A percentile compares a stretch with the other conserved stretches of the same genome.
Conservation (phyloP, 1,284 basidiomycete species). For the Apiotrichum akiyoshidainum region DNA sequence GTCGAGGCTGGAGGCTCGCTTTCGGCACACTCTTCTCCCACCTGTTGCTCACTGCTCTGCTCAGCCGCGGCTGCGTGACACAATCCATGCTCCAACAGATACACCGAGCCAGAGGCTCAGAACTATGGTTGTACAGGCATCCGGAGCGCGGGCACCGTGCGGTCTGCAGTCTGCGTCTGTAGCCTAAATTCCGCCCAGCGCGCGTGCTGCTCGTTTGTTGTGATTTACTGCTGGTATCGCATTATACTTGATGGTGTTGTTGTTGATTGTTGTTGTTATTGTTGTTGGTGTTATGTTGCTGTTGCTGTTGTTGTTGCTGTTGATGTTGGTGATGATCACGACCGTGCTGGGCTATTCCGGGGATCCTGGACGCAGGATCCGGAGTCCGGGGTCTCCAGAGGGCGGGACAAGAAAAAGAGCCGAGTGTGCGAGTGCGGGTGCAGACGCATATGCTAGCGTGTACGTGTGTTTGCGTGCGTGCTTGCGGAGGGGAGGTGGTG, state of each 20-base stretch:
- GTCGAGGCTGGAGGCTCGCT: no score
- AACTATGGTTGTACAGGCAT: constrained; percentile 9
- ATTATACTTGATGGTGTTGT: constrained; percentile 15
- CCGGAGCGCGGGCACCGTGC: not conserved
- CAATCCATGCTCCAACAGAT: constrained; percentile 16
- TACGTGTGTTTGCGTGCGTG: no score
- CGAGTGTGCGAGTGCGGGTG: no score
- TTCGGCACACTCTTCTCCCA: not conserved
- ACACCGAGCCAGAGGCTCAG: constrained; percentile 10
- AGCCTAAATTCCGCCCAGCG: no score
- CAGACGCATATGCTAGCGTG: no score
- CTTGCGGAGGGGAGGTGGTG: not conserved
- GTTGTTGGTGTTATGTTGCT: no score
- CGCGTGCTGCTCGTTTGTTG: no score
- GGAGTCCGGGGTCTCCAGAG: no score
- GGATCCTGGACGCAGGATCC: no score
- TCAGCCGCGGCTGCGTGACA: not conserved
- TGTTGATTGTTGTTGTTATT: not conserved
- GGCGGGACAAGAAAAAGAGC: no score
- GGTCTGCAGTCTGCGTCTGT: no score
- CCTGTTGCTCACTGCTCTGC: not conserved
- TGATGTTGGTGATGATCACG: not conserved
- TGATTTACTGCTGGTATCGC: constrained; percentile 1
- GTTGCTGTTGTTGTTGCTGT: not conserved
- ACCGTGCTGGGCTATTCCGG: no score